These are phyloP conservation scores for Aspergillus sp. DNA, from an alignment of 2,329 filamentous ascomycete species.

Conservation along the genomic window DNA sequence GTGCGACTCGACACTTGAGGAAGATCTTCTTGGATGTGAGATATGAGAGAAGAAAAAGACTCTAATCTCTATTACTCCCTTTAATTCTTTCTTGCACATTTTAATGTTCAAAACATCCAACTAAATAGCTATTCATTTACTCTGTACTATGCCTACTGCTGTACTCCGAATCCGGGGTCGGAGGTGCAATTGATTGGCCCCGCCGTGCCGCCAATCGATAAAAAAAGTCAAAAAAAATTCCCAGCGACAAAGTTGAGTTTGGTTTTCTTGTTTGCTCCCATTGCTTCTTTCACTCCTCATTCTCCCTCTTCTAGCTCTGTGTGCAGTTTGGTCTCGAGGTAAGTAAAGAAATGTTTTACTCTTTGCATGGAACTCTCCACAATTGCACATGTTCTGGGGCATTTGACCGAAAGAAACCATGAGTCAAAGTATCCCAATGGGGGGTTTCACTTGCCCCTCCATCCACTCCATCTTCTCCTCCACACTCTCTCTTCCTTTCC, in stretches of 20 bases:
- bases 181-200: slow-evolving; percentile 11
- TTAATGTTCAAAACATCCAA: no score
- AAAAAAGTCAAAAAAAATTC: slow-evolving; percentile 12
- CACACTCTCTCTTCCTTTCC: not conserved
- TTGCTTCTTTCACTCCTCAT: not conserved
- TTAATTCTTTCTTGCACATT: no score
- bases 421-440: not conserved
- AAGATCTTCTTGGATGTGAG: no score
- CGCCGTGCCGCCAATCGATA: slow-evolving; percentile 17
- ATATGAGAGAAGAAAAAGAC: no score
- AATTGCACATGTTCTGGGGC: not conserved
- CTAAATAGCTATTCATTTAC: no score
- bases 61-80: no score
- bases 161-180: slow-evolving; percentile 24
- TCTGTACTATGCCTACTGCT: not conserved
- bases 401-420: not conserved
- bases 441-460: not conserved
- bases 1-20: no score
- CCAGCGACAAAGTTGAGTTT: slow-evolving; percentile 3
- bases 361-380: not conserved
- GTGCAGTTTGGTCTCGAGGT: not conserved
- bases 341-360: not conserved
- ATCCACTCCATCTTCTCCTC: not conserved
- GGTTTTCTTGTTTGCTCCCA: not conserved
- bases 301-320: not conserved